A percentile compares a stretch with the other conserved stretches of the same genome.
Evolutionary conservation across 179 eudicot species (phyloP).

Genomic region (Camellia oleifera): DNA sequence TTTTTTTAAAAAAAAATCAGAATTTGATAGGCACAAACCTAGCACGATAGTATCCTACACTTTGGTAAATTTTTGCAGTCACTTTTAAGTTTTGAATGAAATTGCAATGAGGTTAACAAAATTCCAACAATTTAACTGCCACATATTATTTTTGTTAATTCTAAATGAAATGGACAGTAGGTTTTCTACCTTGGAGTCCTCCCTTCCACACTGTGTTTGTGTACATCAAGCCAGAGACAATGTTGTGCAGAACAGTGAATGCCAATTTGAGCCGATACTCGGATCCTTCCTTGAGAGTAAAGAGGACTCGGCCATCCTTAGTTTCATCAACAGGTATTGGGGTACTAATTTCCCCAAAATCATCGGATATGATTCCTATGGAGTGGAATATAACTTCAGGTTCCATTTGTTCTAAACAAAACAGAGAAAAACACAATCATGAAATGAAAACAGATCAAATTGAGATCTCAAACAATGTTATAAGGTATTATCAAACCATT

Average conservation of each 20-base stretch:
- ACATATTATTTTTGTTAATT: neutral
- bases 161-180: neutral
- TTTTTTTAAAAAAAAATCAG: too few species aligned
- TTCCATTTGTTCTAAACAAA: conserved; percentile 50
- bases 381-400: conserved; percentile 69
- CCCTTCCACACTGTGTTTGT: conserved; percentile 56
- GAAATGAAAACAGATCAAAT: neutral
- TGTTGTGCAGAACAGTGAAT: conserved; percentile 57
- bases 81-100: neutral
- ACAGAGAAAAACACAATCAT: neutral
- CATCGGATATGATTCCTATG: conserved; percentile 52
- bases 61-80: neutral
- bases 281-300: conserved; percentile 58
- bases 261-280: conserved; percentile 52
- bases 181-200: conserved; percentile 50
- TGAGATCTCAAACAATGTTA: neutral
- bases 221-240: conserved; percentile 60
- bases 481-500: conserved; percentile 34
- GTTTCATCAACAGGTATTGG: conserved; percentile 42
- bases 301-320: conserved; percentile 33
- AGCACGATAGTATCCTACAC: neutral
- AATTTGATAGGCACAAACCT: too few species aligned
- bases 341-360: conserved; percentile 51
- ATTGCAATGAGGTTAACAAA: neutral
- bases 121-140: neutral